Evolutionary conservation across 2,329 filamentous ascomycete genomes (phyloP).

Genomic region (Dothistroma pini): DNA sequence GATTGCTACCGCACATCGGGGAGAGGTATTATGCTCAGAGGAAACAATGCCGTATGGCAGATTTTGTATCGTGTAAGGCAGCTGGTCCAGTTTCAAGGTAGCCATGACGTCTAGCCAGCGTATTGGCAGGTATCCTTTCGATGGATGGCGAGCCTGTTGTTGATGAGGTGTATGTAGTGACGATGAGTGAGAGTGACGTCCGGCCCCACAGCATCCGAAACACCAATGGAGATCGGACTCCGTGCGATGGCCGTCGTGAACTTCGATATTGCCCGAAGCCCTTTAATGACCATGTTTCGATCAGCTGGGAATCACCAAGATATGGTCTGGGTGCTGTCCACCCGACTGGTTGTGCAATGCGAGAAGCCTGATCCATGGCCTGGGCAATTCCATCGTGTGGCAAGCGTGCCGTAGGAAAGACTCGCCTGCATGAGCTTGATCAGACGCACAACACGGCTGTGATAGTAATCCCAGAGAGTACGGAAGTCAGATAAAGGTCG

Average conservation of each 20-base stretch:
- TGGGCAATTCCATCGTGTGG: neutral
- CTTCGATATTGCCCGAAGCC: neutral
- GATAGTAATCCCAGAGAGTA: no score
- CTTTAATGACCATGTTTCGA: neutral
- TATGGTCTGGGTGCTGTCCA: no score
- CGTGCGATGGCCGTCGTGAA: neutral
- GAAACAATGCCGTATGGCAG: constrained; percentile 33
- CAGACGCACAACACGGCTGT: no score
- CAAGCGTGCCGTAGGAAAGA: neutral
- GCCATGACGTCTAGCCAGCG: constrained; percentile 15
- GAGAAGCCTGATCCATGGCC: neutral
- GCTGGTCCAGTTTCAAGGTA: constrained; percentile 21
- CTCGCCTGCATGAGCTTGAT: neutral
- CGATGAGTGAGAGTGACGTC: neutral
- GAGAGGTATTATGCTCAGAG: constrained; percentile 21
- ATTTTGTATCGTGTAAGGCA: constrained; percentile 29
- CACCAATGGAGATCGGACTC: neutral
- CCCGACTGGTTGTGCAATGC: no score
- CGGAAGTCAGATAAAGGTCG: neutral
- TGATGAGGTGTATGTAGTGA: neutral
- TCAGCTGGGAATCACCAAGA: no score
- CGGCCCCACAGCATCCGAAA: neutral
- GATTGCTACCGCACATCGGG: constrained; percentile 32
- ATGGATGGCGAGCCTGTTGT: neutral
- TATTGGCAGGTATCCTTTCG: neutral